Conservation (phyloP, 2,329 filamentous ascomycete species). For the Raffaelea albimanens region DNA sequence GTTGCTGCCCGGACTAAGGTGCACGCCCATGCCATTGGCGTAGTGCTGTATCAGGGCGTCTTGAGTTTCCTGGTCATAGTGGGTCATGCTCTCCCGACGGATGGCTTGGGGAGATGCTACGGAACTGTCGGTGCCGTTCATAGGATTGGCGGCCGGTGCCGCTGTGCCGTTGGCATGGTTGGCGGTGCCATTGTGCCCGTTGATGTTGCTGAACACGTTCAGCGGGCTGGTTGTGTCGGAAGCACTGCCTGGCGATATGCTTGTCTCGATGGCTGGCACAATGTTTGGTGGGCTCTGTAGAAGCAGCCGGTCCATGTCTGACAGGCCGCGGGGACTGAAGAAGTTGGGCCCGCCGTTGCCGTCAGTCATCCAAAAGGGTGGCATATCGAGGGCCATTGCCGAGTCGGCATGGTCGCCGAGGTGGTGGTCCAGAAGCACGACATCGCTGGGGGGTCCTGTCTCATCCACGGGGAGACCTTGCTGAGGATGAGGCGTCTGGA, state of each 20-base stretch:
- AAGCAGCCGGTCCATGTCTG: constrained; percentile 1
- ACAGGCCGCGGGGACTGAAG: constrained; percentile 1
- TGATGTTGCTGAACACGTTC: neutral
- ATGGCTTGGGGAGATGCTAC: neutral
- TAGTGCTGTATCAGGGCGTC: neutral
- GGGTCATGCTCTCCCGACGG: neutral
- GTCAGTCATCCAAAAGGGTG: neutral
- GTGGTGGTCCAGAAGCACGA: neutral
- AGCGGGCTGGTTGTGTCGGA: neutral
- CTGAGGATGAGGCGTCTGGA: no score
- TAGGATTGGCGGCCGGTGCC: neutral
- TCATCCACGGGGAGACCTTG: neutral
- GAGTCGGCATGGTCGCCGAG: neutral
- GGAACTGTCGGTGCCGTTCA: neutral
- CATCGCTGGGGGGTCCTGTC: neutral
- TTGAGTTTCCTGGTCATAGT: neutral
- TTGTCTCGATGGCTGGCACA: neutral
- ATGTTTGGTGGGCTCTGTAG: constrained; percentile 1
- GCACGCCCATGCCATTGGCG: neutral
- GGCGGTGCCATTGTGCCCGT: neutral
- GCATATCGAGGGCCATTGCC: constrained; percentile 1
- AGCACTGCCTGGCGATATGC: neutral
- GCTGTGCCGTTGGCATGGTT: neutral
- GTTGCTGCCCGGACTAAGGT: neutral
- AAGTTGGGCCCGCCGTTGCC: neutral